Evolutionary conservation across 2,329 filamentous ascomycete genomes (phyloP), one percentile per base, ranked within the genome.

Genomic region (Xylariaceae sp.): DNA sequence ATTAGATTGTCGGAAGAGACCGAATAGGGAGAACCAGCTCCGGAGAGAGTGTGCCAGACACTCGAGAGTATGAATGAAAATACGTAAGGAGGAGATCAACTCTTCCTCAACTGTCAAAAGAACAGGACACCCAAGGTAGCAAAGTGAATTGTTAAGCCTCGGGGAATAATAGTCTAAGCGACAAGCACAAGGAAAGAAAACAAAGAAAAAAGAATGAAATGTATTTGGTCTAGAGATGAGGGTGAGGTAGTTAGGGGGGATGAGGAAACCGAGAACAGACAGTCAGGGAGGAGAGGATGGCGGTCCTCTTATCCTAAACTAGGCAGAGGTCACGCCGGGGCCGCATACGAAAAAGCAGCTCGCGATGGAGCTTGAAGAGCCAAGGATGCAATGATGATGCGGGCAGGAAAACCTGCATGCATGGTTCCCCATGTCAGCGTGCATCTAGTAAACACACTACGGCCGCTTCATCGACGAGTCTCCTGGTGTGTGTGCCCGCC

Each of bases 271-370:
- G 23, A 64, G 65, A 60, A 62, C 35, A 66, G 62, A 65, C 10
- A 13, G 42, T 53, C 60, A 52, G 35, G 58, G 65, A 60, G 66
- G 64, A 66, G 68, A 69, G 68, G 67, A 65, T 47, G 62, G 56
- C 53, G 64, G 67, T 45, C 70, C 66, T 72, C 70, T 72, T 73
- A 73, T 73, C 65, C 70, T 71, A 67, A 60, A 62, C 53, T 54
- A 61, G 62, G 63, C 59, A 62, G 23, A 60, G 64, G 54, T 59
- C 60, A 67, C 63, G 68, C 68, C 66, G 60, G 62, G 49, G 60
- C 65, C 66, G 56, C 60, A 69, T 67, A 52, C 59, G 18, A 51
- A 64, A 30, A 69, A 70, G 70, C 67, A 71, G 63, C 68, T 64
- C 62, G 57, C 62, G 30, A 54, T 62, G 55, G 62, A 62, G 58